These are phyloP conservation scores for Fusarium lateritium DNA, from an alignment of 2,329 filamentous ascomycete genomes.

Conservation along the genomic window DNA sequence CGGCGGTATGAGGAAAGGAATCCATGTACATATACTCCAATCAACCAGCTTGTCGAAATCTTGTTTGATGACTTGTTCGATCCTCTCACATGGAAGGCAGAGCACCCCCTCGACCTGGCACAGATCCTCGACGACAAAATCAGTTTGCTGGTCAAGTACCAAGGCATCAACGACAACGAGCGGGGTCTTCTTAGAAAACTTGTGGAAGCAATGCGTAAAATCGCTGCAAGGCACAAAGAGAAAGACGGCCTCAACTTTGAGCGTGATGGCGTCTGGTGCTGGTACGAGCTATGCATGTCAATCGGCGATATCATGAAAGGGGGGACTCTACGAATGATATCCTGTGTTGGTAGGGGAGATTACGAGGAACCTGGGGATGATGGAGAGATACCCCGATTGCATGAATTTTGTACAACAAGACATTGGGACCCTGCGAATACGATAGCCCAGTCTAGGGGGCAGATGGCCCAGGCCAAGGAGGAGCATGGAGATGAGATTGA, in stretches of 20 bases:
- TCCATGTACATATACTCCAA: neutral
- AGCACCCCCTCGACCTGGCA: neutral
- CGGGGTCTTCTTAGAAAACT: neutral
- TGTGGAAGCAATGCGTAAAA: neutral
- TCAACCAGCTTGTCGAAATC: fast-evolving
- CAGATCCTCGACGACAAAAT: slow-evolving; percentile 20
- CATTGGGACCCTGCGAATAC: neutral
- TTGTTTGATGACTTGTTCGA: slow-evolving; percentile 2
- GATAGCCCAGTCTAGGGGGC: neutral
- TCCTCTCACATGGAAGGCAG: neutral
- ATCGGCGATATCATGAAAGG: neutral
- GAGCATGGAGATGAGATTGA: neutral
- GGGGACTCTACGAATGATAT: no score
- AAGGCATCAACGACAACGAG: neutral
- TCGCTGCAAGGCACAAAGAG: neutral
- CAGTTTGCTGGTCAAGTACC: slow-evolving; percentile 1
- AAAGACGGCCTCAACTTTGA: neutral
- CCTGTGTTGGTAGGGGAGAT: no score
- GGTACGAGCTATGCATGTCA: slow-evolving; percentile 7
- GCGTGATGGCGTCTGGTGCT: slow-evolving; percentile 3
- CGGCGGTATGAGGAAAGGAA: no score
- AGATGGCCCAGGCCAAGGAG: neutral
- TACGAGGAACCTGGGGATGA: neutral
- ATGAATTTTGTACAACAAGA: neutral
- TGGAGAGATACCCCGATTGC: neutral